phyloP scores from a whole-genome alignment of 2,329 filamentous ascomycete genomes.

The Pseudocercospora crystallina region DNA sequence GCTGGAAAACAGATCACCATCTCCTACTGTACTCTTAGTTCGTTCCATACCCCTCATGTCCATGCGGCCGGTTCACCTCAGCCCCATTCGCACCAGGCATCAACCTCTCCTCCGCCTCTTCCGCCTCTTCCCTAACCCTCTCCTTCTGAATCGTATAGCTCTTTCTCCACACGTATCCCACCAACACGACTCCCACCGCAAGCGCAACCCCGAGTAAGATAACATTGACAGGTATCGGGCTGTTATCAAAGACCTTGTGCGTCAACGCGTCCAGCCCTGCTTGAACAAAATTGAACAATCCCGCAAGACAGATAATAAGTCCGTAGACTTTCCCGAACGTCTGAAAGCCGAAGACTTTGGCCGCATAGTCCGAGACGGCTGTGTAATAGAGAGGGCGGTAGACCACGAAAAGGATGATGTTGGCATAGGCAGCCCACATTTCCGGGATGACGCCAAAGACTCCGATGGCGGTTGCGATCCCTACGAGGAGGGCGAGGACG shows the following conservation, averaged over 20 bases:
- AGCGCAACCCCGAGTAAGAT: constrained; percentile 63
- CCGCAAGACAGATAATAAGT: constrained; percentile 80
- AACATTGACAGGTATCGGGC: constrained; percentile 77
- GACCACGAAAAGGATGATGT: constrained; percentile 76
- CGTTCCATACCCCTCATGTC: constrained; percentile 33
- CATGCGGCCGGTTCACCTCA: constrained; percentile 28
- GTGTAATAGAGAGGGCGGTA: constrained; percentile 91
- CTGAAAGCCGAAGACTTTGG: constrained; percentile 88
- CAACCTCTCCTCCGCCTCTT: constrained; percentile 40
- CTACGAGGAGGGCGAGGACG: constrained; percentile 69
- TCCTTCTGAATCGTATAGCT: constrained; percentile 46
- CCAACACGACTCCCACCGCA: constrained; percentile 63
- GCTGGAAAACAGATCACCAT: too few relatives aligned
- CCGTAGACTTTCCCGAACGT: constrained; percentile 96
- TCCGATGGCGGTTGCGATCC: constrained; percentile 71
- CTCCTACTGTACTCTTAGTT: constrained; percentile 19
- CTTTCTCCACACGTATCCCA: constrained; percentile 63
- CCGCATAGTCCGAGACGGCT: constrained; percentile 80
- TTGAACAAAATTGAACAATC: constrained; percentile 81
- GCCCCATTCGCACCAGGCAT: constrained; percentile 37
- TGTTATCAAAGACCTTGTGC: constrained; percentile 66
- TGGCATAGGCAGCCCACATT: constrained; percentile 70
- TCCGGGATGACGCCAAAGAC: constrained; percentile 72
- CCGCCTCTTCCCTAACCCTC: constrained; percentile 45
- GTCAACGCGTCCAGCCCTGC: constrained; percentile 76